Conservation (phyloP, 768 basidiomycete genomes). For the Pisolithus tinctorius region DNA sequence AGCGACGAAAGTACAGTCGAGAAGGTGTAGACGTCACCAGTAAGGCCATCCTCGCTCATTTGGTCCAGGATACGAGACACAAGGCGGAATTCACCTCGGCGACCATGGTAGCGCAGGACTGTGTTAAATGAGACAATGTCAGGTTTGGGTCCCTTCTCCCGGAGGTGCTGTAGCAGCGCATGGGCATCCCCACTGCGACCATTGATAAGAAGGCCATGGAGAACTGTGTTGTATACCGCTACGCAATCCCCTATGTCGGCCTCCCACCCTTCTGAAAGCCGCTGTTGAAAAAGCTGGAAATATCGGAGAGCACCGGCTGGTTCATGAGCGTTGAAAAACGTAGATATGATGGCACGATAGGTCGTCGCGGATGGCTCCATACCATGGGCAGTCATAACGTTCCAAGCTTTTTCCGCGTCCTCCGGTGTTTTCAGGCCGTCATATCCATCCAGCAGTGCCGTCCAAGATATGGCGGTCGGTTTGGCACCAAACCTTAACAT, state of each 20-base stretch:
- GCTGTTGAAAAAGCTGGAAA: constrained; percentile 44
- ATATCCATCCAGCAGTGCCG: constrained; percentile 60
- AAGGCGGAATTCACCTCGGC: constrained; percentile 53
- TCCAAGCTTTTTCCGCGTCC: constrained; percentile 57
- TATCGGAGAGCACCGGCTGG: constrained; percentile 43
- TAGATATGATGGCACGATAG: constrained; percentile 67
- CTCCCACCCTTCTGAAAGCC: constrained; percentile 9
- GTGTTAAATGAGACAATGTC: constrained; percentile 80
- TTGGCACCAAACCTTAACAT: constrained; percentile 41
- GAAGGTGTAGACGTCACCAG: constrained; percentile 80
- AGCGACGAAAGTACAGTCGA: constrained; percentile 80
- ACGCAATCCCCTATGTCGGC: constrained; percentile 28
- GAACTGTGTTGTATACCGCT: constrained; percentile 65
- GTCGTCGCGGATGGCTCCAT: constrained; percentile 54
- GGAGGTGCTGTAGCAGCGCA: constrained; percentile 39
- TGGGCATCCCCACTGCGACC: constrained; percentile 34
- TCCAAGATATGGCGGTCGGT: constrained; percentile 63
- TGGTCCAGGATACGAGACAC: constrained; percentile 52
- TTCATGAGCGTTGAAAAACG: constrained; percentile 46
- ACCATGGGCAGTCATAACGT: constrained; percentile 49
- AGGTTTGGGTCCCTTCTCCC: constrained; percentile 48
- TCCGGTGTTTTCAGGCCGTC: constrained; percentile 42
- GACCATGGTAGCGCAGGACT: constrained; percentile 61
- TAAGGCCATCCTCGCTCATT: constrained; percentile 47
- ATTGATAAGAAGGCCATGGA: constrained; percentile 57